Percentiles rank a stretch among this genome's conserved stretches.
Evolutionary conservation across 805 yeast species (phyloP).

Genomic region (Lachancea meyersii): DNA sequence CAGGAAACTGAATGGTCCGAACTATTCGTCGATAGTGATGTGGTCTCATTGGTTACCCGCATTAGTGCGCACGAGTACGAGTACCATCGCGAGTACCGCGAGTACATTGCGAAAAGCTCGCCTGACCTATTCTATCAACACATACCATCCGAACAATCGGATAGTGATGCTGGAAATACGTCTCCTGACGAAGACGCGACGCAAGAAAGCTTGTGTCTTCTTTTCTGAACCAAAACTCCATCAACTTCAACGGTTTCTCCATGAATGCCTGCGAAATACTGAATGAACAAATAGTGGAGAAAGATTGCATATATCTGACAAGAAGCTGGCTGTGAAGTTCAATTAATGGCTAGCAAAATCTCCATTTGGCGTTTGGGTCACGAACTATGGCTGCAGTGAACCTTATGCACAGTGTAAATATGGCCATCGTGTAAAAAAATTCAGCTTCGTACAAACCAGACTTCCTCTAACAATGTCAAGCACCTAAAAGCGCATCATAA

Average conservation of each 20-base stretch:
- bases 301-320: not conserved
- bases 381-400: not conserved
- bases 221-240: not conserved
- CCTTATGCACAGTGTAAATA: not conserved
- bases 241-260: slow-evolving; percentile 10
- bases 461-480: not conserved
- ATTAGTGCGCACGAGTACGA: too few species aligned
- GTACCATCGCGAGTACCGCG: too few species aligned
- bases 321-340: not conserved
- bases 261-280: slow-evolving; percentile 4
- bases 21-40: too few species aligned
- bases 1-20: too few species aligned
- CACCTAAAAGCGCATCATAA: slow-evolving; percentile 6
- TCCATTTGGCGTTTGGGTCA: not conserved
- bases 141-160: too few species aligned
- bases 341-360: not conserved
- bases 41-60: too few species aligned
- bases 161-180: too few species aligned
- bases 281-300: not conserved
- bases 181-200: too few species aligned
- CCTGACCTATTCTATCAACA: too few species aligned
- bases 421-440: not conserved
- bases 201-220: too few species aligned
- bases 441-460: not conserved
- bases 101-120: too few species aligned